Percentiles rank a stretch among this genome's conserved stretches.
These are phyloP conservation scores for Eimeria maxima DNA, from an alignment of 169 alveolate genomes.

Conservation along the genomic window DNA sequence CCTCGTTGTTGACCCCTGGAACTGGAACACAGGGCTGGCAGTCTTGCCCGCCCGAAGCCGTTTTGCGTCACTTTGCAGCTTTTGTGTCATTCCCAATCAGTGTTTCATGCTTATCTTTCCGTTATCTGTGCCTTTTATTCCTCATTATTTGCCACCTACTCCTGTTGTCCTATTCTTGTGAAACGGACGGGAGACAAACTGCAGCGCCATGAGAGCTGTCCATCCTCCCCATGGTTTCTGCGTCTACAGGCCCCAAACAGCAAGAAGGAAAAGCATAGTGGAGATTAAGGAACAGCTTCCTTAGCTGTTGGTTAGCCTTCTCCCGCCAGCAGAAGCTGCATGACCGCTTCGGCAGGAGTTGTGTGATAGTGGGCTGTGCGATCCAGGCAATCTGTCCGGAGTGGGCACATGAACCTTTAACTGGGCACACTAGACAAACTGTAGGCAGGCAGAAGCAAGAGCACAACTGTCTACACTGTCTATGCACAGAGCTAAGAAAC, in stretches of 20 bases:
- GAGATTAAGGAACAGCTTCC: no score
- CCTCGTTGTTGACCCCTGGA: background rate
- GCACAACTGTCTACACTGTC: no score
- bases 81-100: background rate
- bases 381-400: no score
- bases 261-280: no score
- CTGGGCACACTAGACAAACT: background rate
- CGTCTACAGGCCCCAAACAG: no score
- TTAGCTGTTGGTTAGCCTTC: no score
- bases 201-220: background rate
- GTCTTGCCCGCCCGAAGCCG: background rate
- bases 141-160: background rate
- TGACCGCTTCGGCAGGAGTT: no score
- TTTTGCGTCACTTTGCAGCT: background rate
- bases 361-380: no score
- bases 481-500: no score
- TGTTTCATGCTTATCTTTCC: background rate
- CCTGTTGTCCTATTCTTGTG: background rate
- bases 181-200: background rate
- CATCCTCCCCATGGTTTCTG: no score
- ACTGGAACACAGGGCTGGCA: background rate
- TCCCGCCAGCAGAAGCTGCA: no score
- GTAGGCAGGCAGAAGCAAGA: background rate
- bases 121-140: background rate
- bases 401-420: no score